Evolutionary conservation across 1,139 yeast genomes (phyloP).

Genomic region (Geotrichum cucujoidarum): DNA sequence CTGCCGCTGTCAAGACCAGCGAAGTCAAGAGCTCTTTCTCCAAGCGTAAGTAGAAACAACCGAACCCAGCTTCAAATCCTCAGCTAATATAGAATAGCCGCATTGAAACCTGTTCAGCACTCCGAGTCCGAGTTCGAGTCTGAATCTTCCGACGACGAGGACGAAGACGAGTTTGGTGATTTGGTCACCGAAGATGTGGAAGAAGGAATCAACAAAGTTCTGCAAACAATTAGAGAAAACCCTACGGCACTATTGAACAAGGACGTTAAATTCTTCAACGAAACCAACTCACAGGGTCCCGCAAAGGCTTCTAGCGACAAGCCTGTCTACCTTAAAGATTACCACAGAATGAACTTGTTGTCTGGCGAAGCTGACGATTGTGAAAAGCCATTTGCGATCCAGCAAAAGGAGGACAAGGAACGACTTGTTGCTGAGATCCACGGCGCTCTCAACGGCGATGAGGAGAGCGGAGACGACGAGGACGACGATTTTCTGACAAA

Average conservation of each 20-base stretch:
- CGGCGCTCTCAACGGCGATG: conserved; percentile 48
- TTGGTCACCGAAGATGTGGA: conserved; percentile 83
- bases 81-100: neutral
- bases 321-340: conserved; percentile 86
- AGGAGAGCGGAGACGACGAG: conserved; percentile 42
- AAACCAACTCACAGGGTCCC: conserved; percentile 41
- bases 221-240: conserved; percentile 61
- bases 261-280: conserved; percentile 62
- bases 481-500: conserved; percentile 56
- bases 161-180: conserved; percentile 91
- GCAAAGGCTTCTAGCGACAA: conserved; percentile 37
- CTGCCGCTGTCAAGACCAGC: conserved; percentile 3
- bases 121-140: conserved; percentile 30
- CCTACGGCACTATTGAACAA: conserved; percentile 57
- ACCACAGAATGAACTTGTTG: conserved; percentile 76
- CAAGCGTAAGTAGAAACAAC: neutral
- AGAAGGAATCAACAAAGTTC: conserved; percentile 65
- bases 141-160: conserved; percentile 50
- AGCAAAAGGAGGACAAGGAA: conserved; percentile 69
- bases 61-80: neutral
- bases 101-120: no score
- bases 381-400: conserved; percentile 62
- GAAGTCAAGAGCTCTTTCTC: conserved; percentile 14
- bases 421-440: conserved; percentile 70
- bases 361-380: conserved; percentile 46